These are phyloP conservation scores for Amaranthus palmeri DNA, from an alignment of 148 eudicot genomes.

Conservation along the genomic window DNA sequence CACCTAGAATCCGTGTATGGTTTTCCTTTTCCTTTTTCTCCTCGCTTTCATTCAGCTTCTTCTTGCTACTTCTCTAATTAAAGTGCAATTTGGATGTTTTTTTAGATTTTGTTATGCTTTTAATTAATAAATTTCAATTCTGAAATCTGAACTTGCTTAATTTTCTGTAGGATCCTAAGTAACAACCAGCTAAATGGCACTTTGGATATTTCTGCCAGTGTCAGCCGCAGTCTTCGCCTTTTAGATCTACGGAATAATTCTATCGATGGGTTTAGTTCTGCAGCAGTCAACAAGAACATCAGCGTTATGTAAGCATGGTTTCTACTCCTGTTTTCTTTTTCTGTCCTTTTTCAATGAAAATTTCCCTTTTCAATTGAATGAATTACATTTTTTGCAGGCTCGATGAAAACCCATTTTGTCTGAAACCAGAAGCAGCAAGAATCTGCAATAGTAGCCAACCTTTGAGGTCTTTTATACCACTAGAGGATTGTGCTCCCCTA, in stretches of 20 bases:
- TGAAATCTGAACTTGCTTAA: slow-evolving; percentile 1
- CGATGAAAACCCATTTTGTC: slow-evolving; percentile 54
- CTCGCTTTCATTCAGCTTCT: background rate
- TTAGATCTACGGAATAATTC: slow-evolving; percentile 52
- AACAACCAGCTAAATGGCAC: slow-evolving; percentile 60
- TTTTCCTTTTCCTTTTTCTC: background rate
- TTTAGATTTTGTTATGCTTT: background rate
- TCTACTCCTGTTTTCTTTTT: background rate
- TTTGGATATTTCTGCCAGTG: slow-evolving; percentile 42
- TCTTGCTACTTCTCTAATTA: background rate
- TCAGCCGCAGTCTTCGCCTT: slow-evolving; percentile 38
- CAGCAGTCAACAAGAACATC: slow-evolving; percentile 22
- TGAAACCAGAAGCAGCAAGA: slow-evolving; percentile 32
- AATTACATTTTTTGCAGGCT: slow-evolving; percentile 43
- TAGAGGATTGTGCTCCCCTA: slow-evolving; percentile 31
- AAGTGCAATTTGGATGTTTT: background rate
- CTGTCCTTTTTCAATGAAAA: background rate
- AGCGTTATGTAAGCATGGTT: slow-evolving; percentile 32
- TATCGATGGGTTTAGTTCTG: slow-evolving; percentile 28
- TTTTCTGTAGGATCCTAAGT: slow-evolving; percentile 42
- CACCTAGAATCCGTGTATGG: slow-evolving; percentile 34
- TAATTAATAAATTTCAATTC: background rate
- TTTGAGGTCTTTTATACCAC: background rate
- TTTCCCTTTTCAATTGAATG: background rate
- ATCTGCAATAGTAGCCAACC: slow-evolving; percentile 23